These are phyloP conservation scores for Aspergillus floridensis DNA, from an alignment of 2,329 filamentous ascomycete genomes.

Conservation along the genomic window DNA sequence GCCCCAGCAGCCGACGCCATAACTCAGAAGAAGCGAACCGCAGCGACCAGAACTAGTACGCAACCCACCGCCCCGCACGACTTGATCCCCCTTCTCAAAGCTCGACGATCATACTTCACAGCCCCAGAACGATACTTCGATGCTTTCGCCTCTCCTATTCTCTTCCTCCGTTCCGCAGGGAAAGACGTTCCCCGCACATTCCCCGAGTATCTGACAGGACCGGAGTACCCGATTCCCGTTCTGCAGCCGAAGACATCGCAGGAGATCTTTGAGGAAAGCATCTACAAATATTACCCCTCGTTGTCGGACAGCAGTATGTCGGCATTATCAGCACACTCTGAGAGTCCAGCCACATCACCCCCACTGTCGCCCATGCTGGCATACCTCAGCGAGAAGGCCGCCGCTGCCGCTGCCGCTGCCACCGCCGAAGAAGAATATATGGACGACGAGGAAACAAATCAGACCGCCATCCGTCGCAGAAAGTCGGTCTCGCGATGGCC, in stretches of 20 bases:
- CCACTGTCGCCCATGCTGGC: background rate
- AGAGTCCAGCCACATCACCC: background rate
- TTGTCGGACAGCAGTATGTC: background rate
- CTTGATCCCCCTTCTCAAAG: constrained; percentile 35
- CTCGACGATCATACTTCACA: constrained; percentile 36
- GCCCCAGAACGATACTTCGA: constrained; percentile 43
- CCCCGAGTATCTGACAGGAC: constrained; percentile 34
- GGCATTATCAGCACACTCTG: background rate
- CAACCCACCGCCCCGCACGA: constrained; percentile 25
- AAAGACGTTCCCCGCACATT: constrained; percentile 37
- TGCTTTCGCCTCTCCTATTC: constrained; percentile 42
- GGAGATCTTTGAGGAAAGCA: background rate
- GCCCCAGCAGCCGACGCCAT: background rate
- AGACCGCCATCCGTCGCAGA: constrained; percentile 27
- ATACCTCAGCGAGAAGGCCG: background rate
- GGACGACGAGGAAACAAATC: background rate
- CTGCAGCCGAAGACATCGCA: constrained; percentile 15
- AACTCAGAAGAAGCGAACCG: constrained; percentile 8
- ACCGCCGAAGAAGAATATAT: constrained; percentile 1
- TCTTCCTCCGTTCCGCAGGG: constrained; percentile 44
- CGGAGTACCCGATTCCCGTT: constrained; percentile 35
- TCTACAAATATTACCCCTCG: background rate
- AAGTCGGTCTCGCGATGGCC: constrained; percentile 42
- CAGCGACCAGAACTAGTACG: constrained; percentile 15
- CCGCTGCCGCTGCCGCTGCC: background rate